phyloP scores from a whole-genome alignment of 164 flowering plant genomes.

The Piper longum region DNA sequence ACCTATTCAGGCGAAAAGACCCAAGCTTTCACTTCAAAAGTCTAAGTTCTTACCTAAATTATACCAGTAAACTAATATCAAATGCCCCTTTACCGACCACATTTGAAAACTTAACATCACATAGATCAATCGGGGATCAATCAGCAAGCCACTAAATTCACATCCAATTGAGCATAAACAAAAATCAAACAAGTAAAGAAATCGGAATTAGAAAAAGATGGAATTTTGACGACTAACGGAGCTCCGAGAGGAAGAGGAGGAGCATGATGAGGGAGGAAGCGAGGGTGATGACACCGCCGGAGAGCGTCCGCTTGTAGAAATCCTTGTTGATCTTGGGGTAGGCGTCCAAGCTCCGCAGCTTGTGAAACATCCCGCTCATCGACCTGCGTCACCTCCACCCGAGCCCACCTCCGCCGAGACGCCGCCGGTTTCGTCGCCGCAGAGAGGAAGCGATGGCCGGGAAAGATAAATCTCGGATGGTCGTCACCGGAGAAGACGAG shows the following conservation, averaged over 20 bases:
- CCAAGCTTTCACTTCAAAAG: not conserved
- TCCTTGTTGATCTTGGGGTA: slow-evolving; percentile 73
- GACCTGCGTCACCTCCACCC: not conserved
- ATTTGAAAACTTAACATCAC: not conserved
- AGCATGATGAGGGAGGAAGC: slow-evolving; percentile 45
- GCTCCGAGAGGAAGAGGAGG: slow-evolving; percentile 56
- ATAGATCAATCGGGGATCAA: not conserved
- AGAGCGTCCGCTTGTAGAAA: slow-evolving; percentile 56
- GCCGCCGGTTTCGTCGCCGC: not conserved
- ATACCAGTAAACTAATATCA: not conserved
- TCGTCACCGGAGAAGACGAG: not conserved
- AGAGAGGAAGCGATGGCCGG: not conserved
- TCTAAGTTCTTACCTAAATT: not conserved
- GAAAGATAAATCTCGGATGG: not conserved
- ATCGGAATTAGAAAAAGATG: not conserved
- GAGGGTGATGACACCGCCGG: slow-evolving; percentile 63
- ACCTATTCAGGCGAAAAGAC: not conserved
- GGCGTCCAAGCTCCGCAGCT: slow-evolving; percentile 45
- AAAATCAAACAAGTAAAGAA: not conserved
- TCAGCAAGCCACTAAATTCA: not conserved
- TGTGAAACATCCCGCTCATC: slow-evolving; percentile 22
- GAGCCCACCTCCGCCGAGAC: not conserved
- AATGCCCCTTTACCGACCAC: not conserved
- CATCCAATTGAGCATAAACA: not conserved
- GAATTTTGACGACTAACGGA: slow-evolving; percentile 23